Base-by-base conservation (phyloP, 371 early-diverging fungal species). In the Actinomortierella wolfii region DNA sequence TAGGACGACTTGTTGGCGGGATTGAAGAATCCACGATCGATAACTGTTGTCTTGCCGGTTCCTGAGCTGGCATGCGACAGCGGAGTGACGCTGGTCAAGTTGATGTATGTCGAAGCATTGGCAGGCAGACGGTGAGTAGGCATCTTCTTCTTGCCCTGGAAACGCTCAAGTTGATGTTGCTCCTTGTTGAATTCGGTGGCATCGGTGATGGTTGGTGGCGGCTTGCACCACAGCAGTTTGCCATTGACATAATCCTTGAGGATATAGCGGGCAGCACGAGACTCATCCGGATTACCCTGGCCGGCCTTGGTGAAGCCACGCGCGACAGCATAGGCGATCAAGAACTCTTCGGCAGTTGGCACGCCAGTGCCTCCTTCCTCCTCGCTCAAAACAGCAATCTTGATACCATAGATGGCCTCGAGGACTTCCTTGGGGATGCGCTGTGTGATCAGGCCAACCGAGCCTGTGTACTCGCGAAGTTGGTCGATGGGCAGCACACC, bases 401-500 rank as follows among this genome's bases (percentile, higher is more conserved):
- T 80, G 43, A 99, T 94, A 74, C 97, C 97, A 74, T 99, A 99
- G 26, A 90, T 88, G 8, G 90, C 86, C 77, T 96, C 95, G n/a
- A 98, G 78, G 4, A 93, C 90, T 52, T 78, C 77, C 76, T 91
- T 88, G n/a, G 99, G 99, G 52, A 99, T 88, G 51, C 97, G 81
- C 63, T 86, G 81, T 9, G 91, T 89, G 9, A 98, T 87, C 44
- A 99, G 78, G 6, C 78, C 86, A n/a, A 86, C 82, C 3, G 98
- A 97, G 11, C 94, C 97, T 0, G 93, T 87, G 64, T 89, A 90
- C 79, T 99, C 99, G 53, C 97, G 90, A 57, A 99, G 80, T 68
- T 99, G 98, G 85, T 99, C 99, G 63, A 99, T 95, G 48, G 99
- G 99, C 60, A 99, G 81, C 40, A 99, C 94, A 75, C 99, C 99